Percentiles rank a stretch among this genome's conserved stretches.
phyloP scores from a whole-genome alignment of 2,329 filamentous ascomycete species.

The Colletotrichum sp. region DNA sequence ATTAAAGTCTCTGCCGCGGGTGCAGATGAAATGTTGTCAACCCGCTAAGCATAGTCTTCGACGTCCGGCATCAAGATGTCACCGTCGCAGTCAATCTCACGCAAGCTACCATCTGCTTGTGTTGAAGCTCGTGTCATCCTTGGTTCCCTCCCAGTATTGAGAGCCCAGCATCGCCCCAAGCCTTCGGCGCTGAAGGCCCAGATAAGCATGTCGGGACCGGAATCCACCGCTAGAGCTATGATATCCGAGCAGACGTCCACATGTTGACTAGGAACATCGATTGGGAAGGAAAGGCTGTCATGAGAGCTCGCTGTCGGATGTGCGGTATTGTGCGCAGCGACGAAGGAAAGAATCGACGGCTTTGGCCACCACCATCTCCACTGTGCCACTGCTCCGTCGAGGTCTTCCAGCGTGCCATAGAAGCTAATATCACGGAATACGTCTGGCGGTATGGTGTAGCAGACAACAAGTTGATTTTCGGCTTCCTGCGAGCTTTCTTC shows the following conservation, averaged over 20 bases:
- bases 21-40: neutral
- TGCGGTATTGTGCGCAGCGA: neutral
- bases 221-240: slow-evolving; percentile 36
- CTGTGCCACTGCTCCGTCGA: slow-evolving; percentile 11
- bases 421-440: slow-evolving; percentile 45
- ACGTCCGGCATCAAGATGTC: slow-evolving; percentile 32
- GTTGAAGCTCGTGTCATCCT: slow-evolving; percentile 10
- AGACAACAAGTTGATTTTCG: slow-evolving; percentile 49
- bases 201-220: slow-evolving; percentile 36
- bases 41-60: neutral
- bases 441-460: slow-evolving; percentile 67
- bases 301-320: slow-evolving; percentile 14
- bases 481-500: neutral
- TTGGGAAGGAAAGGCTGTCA: slow-evolving; percentile 14
- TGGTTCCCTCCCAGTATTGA: slow-evolving; percentile 28
- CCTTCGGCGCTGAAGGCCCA: slow-evolving; percentile 40
- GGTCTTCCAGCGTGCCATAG: neutral
- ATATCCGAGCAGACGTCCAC: slow-evolving; percentile 35
- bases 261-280: slow-evolving; percentile 34
- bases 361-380: slow-evolving; percentile 23
- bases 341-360: neutral
- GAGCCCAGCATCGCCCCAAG: slow-evolving; percentile 35
- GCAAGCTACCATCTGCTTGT: slow-evolving; percentile 35
- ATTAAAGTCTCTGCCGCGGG: neutral
- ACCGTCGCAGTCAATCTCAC: slow-evolving; percentile 33